Base-by-base conservation (phyloP, 2,329 filamentous ascomycete species). In the Pseudogymnoascus sp. region DNA sequence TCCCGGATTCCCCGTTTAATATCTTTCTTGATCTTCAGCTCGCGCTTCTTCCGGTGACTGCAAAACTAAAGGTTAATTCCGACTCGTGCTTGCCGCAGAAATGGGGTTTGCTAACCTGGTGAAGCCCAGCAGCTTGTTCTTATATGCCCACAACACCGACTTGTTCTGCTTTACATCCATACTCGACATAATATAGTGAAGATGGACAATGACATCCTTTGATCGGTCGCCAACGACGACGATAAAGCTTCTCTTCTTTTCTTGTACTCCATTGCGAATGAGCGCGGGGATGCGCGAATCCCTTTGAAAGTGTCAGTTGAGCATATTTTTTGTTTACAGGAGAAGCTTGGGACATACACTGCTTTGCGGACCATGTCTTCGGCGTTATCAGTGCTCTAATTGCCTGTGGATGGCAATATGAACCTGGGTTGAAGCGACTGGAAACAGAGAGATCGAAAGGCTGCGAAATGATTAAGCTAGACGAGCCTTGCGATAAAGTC, bases 201-300 rank as follows among this genome's bases (percentile, higher is more conserved):
- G 83, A 74, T 97, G 87, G 68, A 98, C 93, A 74, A 99, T 98
- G 70, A 93, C 91, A 82, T 99, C 95, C 77, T 99, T 99, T 69
- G 92, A 87, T 64, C 87, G 86, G 76, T 99, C 92, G 72, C 95
- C 95, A 53, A 99, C 93, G 24, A 99, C 88, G 64, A 99, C 91
- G 77, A 99, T 96, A 81, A 99, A 97, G 79, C 90, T 96, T 76
- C 95, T 86, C 81, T 98, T 98, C 84, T 96, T 97, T 76, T 97
- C 92, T 76, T 90, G 91, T 66, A 93, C 82, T 68, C 90, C 89
- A 89, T 96, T 97, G 75, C 88, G 86, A 73, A 97, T 93, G 70
- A 97, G 86, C 76, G 92, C 88, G 65, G 89, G 90, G 72, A 97
- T 96, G 76, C 92, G 90, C 78, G 90, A 89, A 77, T 96, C 92